Conservation (phyloP, 139 green algal genomes). For the Zygnema circumcarinatum region DNA sequence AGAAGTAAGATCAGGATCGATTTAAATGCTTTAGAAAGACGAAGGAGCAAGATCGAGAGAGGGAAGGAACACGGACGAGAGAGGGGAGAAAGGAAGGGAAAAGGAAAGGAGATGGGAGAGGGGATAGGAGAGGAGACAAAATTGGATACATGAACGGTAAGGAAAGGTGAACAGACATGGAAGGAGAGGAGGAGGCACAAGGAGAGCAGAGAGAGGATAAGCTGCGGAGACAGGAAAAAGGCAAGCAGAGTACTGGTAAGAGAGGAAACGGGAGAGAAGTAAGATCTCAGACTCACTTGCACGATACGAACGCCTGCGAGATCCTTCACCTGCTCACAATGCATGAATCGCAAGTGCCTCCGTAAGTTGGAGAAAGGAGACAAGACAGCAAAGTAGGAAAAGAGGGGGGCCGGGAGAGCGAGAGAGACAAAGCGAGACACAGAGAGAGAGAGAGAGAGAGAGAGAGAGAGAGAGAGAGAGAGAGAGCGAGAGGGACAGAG, state of each 20-base stretch:
- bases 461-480: too few relatives aligned
- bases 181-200: constrained; percentile 1
- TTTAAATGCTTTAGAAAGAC: neutral
- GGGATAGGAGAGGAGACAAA: neutral
- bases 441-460: too few relatives aligned
- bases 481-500: too few relatives aligned
- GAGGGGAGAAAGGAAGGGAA: neutral
- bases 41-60: neutral
- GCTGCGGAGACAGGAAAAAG: neutral
- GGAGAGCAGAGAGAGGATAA: neutral
- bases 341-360: too few relatives aligned
- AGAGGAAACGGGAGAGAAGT: neutral
- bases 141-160: neutral
- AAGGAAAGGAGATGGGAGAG: neutral
- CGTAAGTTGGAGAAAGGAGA: too few relatives aligned
- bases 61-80: neutral
- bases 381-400: neutral
- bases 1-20: neutral
- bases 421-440: too few relatives aligned
- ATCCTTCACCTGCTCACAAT: constrained; percentile 10
- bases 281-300: neutral
- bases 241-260: neutral
- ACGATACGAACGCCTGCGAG: constrained; percentile 15
- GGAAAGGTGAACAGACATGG: constrained; percentile 1
- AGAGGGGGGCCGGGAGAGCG: too few relatives aligned